phyloP scores from a whole-genome alignment of 257 asterid genomes.

The Nicotiana otophora region DNA sequence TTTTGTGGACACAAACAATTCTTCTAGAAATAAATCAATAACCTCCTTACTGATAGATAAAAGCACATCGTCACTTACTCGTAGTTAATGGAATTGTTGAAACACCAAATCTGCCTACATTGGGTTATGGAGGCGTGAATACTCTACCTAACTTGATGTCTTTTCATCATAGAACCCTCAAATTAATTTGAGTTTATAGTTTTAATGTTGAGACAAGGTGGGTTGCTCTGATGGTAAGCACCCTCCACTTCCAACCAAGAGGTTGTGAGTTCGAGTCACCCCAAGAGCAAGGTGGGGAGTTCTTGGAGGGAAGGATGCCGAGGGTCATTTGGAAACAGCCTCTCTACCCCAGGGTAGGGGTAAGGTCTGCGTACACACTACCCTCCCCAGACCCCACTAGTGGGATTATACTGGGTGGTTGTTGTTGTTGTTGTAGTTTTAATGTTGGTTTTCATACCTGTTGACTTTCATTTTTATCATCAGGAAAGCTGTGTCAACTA shows the following conservation, averaged over 20 bases:
- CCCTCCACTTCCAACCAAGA: too few relatives aligned
- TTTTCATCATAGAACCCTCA: background rate
- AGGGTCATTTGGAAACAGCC: too few relatives aligned
- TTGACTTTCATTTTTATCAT: constrained; percentile 3
- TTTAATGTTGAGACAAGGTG: background rate
- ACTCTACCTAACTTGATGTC: background rate
- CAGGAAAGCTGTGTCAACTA: background rate
- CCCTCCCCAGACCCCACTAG: too few relatives aligned
- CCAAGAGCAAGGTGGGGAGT: too few relatives aligned
- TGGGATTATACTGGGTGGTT: too few relatives aligned
- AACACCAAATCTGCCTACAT: background rate
- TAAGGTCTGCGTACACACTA: too few relatives aligned
- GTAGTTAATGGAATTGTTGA: background rate
- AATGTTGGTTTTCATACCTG: background rate
- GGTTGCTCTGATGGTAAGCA: too few relatives aligned
- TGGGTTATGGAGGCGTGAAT: background rate
- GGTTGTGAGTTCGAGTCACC: too few relatives aligned
- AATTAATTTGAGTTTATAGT: background rate
- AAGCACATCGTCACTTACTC: background rate
- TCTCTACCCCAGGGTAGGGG: too few relatives aligned
- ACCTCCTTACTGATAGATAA: background rate
- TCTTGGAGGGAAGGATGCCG: too few relatives aligned
- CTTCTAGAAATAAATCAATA: background rate
- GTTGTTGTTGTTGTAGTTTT: too few relatives aligned
- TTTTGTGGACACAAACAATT: background rate